phyloP scores from a whole-genome alignment of 306 rosid species.

The Dalbergia cultrata region DNA sequence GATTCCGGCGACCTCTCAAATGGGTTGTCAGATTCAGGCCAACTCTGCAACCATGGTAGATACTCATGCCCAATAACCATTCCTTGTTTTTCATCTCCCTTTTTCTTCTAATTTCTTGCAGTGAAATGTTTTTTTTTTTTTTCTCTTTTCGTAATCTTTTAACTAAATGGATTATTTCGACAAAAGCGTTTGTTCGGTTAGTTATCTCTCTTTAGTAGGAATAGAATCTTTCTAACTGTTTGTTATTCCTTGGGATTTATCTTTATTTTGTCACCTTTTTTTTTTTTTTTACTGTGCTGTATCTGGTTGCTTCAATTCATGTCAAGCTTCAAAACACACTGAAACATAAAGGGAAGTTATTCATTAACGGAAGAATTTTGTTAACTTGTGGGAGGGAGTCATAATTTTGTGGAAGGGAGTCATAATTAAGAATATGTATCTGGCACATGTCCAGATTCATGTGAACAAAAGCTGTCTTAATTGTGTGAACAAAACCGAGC shows the following conservation, averaged over 20 bases:
- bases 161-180: not conserved
- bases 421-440: slow-evolving; percentile 1
- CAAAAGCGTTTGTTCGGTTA: too few species aligned
- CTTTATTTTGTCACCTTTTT: not conserved
- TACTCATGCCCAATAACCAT: not conserved
- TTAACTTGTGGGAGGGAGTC: not conserved
- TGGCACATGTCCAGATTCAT: slow-evolving; percentile 28
- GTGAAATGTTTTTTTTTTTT: not conserved
- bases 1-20: slow-evolving; percentile 46
- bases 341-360: not conserved
- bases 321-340: not conserved
- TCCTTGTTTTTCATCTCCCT: not conserved
- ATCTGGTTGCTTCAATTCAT: not conserved
- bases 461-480: not conserved
- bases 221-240: not conserved
- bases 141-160: not conserved
- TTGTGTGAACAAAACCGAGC: not conserved
- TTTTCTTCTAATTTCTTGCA: not conserved
- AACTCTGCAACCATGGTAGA: slow-evolving; percentile 53
- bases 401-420: not conserved
- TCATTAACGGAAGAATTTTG: not conserved
- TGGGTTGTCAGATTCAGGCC: slow-evolving; percentile 51
- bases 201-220: not conserved
- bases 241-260: not conserved
- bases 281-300: not conserved